Evolutionary conservation across 495 filamentous ascomycete genomes (phyloP).

Genomic region (Aspergillus homomorphus): DNA sequence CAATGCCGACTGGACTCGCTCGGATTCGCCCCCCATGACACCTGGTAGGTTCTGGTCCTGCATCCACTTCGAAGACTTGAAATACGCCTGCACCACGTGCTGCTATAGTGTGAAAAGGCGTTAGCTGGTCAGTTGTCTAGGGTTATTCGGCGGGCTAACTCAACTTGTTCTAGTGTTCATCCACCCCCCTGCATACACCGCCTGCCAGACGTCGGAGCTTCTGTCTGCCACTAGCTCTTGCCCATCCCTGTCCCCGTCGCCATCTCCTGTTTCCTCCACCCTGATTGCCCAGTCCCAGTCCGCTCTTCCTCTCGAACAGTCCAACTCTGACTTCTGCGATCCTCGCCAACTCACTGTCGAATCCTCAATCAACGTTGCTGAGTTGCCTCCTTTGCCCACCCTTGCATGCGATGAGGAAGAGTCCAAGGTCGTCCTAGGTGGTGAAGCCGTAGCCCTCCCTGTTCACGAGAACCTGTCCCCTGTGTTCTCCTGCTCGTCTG

Average conservation of each 20-base stretch:
- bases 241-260: slow-evolving; percentile 78
- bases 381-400: slow-evolving; percentile 67
- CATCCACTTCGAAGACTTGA: not conserved
- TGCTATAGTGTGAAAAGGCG: not conserved
- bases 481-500: slow-evolving; percentile 46
- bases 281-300: slow-evolving; percentile 62
- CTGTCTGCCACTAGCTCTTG: slow-evolving; percentile 65
- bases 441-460: slow-evolving; percentile 57
- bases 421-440: slow-evolving; percentile 69
- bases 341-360: slow-evolving; percentile 87
- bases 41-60: slow-evolving; percentile 70
- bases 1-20: slow-evolving; percentile 70
- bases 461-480: slow-evolving; percentile 48
- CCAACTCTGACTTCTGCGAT: slow-evolving; percentile 74
- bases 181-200: slow-evolving; percentile 65
- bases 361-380: slow-evolving; percentile 54
- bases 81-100: not conserved
- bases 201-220: slow-evolving; percentile 65
- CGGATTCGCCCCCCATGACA: slow-evolving; percentile 81
- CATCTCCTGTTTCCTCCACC: slow-evolving; percentile 64
- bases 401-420: slow-evolving; percentile 71
- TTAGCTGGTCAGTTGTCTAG: slow-evolving; percentile 6
- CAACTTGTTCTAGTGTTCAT: slow-evolving; percentile 64
- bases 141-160: slow-evolving; percentile 25
- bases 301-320: slow-evolving; percentile 37